Base-by-base conservation (phyloP, 139 green algal genomes). In the Gonium pectorale region DNA sequence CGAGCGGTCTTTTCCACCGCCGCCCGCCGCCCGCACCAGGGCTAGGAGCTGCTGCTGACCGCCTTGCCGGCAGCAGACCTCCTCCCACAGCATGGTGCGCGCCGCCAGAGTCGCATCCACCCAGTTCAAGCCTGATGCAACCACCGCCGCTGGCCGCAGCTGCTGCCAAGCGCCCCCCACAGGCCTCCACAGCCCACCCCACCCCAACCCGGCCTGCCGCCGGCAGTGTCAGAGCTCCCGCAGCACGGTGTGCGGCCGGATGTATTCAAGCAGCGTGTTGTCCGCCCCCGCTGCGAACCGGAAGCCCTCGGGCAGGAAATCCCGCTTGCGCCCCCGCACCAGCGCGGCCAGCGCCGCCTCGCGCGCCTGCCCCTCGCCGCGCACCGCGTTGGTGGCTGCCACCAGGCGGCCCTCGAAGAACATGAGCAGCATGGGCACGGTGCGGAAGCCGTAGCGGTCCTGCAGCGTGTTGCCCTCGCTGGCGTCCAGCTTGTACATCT, bases 401-500 rank as follows among this genome's bases (percentile, higher is more conserved):
- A 91, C 89, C 15, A 91, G 89, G 33, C 52, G 51, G 43, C 90
- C 90, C 60, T 90, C 78, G 70, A 89, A 91, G 31, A 87, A 89
- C 60, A 89, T 86, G 43, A 91, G 68, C 81, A 93, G 92, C 80
- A 91, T 90, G 68, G 87, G 90, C 15, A 93, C 67, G 15, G 74
- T 87, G 33, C 87, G 72, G 70, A 93, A 91, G 72, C 75, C 80
- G 74, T 86, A 92, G 9, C 78, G 54, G 49, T 87, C 64, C 85
- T 93, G 90, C 63, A 93, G 78, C 41, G 52, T 38, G 43, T 67
- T 85, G 41, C 75, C 83, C 68, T 93, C 87, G 33, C 80, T 88
- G 46, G 87, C 90, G 51, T 93, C 90, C 54, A 92, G 52, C 41
- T 89, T 89, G 75, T 74, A 88, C 77, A 93, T 75, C 87, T 92